Percentiles rank a stretch among this genome's conserved stretches.
phyloP scores from a whole-genome alignment of 2,329 filamentous ascomycete genomes.

The Xylariaceae sp. region DNA sequence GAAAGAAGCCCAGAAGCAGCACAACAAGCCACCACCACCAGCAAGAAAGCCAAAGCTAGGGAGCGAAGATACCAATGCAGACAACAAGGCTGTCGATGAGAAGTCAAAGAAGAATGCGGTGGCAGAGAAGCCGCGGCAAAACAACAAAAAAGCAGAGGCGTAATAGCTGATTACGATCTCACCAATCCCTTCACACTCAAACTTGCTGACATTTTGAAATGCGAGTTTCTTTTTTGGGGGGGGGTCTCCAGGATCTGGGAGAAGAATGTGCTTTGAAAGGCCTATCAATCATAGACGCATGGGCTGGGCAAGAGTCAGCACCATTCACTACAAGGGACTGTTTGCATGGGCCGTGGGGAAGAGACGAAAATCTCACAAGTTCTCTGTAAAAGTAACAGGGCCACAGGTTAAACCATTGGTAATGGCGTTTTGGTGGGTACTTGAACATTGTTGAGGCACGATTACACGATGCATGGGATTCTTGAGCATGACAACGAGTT shows the following conservation, averaged over 20 bases:
- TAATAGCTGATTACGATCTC: slow-evolving; percentile 5
- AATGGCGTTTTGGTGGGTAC: slow-evolving; percentile 20
- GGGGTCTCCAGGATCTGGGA: too few species aligned
- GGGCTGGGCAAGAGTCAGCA: slow-evolving; percentile 10
- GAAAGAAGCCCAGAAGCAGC: slow-evolving; percentile 41
- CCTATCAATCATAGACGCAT: slow-evolving; percentile 6
- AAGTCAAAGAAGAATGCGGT: slow-evolving; percentile 9
- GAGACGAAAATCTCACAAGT: not conserved
- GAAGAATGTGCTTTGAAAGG: too few species aligned
- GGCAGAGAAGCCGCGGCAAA: slow-evolving; percentile 4
- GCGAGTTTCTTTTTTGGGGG: too few species aligned
- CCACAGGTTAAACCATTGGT: slow-evolving; percentile 19
- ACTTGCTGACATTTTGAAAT: too few species aligned
- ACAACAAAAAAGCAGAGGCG: slow-evolving; percentile 8
- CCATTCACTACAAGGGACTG: not conserved
- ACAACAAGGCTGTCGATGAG: not conserved
- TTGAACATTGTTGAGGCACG: slow-evolving; percentile 16
- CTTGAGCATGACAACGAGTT: slow-evolving; percentile 15
- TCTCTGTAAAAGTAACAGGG: slow-evolving; percentile 24
- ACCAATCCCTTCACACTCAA: too few species aligned
- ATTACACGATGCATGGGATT: slow-evolving; percentile 22
- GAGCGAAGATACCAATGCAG: not conserved
- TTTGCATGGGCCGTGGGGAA: not conserved
- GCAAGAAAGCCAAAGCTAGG: not conserved
- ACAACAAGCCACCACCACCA: not conserved